Percentiles rank a stretch among this genome's conserved stretches.
These are phyloP conservation scores for Neofusicoccum ribis DNA, from an alignment of 2,329 filamentous ascomycete species.

Conservation along the genomic window DNA sequence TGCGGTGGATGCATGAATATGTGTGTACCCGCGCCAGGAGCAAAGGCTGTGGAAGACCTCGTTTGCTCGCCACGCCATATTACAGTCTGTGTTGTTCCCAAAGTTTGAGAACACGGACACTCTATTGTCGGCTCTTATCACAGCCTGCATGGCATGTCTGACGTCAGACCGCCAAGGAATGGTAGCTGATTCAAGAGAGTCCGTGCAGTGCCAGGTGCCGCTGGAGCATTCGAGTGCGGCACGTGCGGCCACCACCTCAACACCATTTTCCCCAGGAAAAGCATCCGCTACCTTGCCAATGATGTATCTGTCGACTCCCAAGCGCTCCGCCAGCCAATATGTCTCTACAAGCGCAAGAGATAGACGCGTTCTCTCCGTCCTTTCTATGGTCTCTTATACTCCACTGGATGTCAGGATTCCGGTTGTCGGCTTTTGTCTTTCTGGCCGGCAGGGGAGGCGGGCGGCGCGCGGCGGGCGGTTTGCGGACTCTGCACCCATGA, in stretches of 20 bases:
- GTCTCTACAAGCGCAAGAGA: no score
- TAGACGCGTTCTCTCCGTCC: not conserved
- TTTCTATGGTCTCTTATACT: not conserved
- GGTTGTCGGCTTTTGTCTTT: not conserved
- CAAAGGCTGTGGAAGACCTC: no score
- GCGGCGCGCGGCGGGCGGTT: no score
- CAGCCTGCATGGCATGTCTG: not conserved
- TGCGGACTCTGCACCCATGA: no score
- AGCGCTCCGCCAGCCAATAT: not conserved
- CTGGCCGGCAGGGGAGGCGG: not conserved
- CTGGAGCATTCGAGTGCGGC: not conserved
- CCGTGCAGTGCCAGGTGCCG: not conserved
- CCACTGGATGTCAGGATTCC: not conserved
- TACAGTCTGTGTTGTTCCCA: not conserved
- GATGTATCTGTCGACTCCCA: no score
- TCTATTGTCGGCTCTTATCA: no score
- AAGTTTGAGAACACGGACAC: no score
- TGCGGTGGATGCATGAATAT: no score
- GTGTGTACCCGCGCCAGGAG: no score
- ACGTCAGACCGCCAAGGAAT: constrained; percentile 6
- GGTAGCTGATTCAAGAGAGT: not conserved
- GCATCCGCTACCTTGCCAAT: no score
- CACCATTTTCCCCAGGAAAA: no score
- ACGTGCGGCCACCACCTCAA: not conserved
- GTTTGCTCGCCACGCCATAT: not conserved